Evolutionary conservation across 495 filamentous ascomycete species (phyloP), one percentile per base, ranked within the genome.

Genomic region (Beverwykella pulmonaria): DNA sequence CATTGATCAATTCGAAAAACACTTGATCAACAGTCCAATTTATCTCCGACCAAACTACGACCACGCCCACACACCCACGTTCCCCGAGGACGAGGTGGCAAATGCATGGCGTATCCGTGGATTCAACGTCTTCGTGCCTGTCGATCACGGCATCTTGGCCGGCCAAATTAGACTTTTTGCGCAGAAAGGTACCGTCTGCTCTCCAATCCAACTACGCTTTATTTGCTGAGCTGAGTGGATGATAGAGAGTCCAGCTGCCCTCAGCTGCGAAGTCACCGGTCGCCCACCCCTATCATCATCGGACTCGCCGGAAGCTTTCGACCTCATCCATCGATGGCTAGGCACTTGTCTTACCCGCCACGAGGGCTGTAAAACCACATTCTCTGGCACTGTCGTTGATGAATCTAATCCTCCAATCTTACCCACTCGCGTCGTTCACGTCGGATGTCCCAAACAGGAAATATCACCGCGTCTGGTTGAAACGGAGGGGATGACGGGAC

Each of bases 281-380:
- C 36, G 57, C 15, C 49, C 48, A 36, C 15, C 67, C 32, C 27
- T 65, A 39, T 46, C 61, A 58, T 50, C 62, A 9, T 70, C 67
- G 36, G 62, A 65, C 50, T 70, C 59, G 53, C 67, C 67, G 49
- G 61, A 59, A 29, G 67, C 67, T n/a, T 69, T 60, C 39, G 14
- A 50, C 3, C 65, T 68, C 29, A 59, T 59, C 0, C 17, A 53
- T 34, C 46, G 56, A 22, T 69, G 61, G 67, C 56, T 60, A 23
- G 44, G 55, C 25, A 29, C 61, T 17, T 65, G 54, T 26, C 25
- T 65, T 47, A 10, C 36, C 17, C 22, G 59, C 5, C 61, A 59
- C 56, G 30, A 63, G 14, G 29, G 46, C 0, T 66, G 65, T 41
- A 58, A 46, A 29, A 22, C 52, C n/a, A 56, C 67, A 5, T 53